phyloP scores from a whole-genome alignment of 2,329 filamentous ascomycete genomes.

The Eutypella sp. region DNA sequence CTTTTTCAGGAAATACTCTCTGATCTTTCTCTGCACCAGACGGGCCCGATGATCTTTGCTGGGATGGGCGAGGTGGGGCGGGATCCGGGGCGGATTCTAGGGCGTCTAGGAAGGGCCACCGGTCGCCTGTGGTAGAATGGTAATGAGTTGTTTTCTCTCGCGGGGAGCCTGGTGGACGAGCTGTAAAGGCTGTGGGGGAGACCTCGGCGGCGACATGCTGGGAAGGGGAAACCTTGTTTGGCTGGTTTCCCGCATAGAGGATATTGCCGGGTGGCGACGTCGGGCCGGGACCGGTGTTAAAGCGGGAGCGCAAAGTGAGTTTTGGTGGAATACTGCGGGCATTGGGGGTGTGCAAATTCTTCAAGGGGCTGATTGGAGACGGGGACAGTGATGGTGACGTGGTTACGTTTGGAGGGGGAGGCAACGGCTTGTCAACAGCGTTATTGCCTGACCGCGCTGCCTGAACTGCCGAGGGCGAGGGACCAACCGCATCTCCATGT shows the following conservation, averaged over 20 bases:
- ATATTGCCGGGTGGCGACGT: not conserved
- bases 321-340: not conserved
- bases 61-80: not conserved
- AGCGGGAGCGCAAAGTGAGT: not conserved
- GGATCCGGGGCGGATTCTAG: no score
- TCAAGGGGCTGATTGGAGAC: not conserved
- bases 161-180: not conserved
- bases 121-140: not conserved
- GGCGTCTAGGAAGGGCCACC: not conserved
- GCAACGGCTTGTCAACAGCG: not conserved
- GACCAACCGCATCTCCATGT: no score
- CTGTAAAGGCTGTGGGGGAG: not conserved
- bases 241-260: not conserved
- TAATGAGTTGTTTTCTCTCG: not conserved
- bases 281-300: not conserved
- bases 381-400: not conserved
- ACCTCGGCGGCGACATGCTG: not conserved
- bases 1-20: not conserved
- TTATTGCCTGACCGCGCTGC: not conserved
- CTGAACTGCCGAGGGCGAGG: no score
- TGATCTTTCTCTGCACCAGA: not conserved
- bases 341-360: no score
- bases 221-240: not conserved
- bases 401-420: not conserved
- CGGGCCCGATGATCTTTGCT: not conserved